Evolutionary conservation across 1,284 basidiomycete genomes (phyloP), one percentile per base, ranked within the genome.

Genomic region (Ustilago lituana): DNA sequence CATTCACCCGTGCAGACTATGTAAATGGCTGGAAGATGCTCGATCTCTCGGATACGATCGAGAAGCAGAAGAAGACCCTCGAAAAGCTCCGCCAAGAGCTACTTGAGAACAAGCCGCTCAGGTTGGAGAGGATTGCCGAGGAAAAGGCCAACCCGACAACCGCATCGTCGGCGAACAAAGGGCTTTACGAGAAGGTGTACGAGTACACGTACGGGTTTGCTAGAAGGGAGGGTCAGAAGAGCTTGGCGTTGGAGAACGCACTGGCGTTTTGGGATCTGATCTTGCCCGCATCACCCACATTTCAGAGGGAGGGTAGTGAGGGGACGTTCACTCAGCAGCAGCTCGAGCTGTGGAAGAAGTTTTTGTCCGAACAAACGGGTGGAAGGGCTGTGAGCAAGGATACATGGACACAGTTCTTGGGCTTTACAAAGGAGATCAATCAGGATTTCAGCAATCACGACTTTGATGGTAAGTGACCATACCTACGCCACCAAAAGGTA

Each of bases 311-410:
- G 12, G 59, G 62, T 9, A 24, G 43, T 23, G 31, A 47, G 20
- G 86, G 86, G 22, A 88, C 88, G 9, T 94, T 92, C 87, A 85
- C 87, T 43, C 82, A 85, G 29, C 84, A 87, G 54, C 88, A 93
- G 77, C 88, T 88, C 17, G 84, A 88, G 14, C 87, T 88, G 86
- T 98, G 94, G 94, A 88, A 92, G 75, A 89, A 90, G 33, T 98
- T 91, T 81, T 82, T 94, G 73, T 85, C 84, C 36, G 85, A 87
- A 77, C 89, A 87, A 74, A 89, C 88, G 11, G 57, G 67, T 10
- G 86, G 86, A 10, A 92, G 91, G 81, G 93, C 93, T 4, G 87
- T 98, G 32, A 94, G 91, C 83, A 93, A 92, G 84, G 94, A 98
- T 84, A 94, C 93, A 2, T 98, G 94, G 94, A 85, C 86, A 48